These are phyloP conservation scores for Rubia peregrina DNA, from an alignment of 305 asterid genomes.

Conservation along the genomic window DNA sequence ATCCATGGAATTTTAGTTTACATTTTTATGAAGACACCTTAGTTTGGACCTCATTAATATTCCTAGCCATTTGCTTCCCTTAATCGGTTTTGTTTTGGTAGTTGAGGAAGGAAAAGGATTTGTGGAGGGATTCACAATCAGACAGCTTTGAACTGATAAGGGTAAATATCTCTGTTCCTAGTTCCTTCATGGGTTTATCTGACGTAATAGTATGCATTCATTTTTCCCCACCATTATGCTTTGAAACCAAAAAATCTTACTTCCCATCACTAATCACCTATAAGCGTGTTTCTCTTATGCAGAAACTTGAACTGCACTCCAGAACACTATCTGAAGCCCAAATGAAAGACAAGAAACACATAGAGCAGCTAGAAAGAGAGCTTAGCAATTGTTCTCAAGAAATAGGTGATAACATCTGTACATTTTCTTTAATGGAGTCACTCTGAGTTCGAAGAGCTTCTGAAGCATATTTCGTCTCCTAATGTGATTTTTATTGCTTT, in stretches of 20 bases:
- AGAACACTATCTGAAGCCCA: conserved; percentile 52
- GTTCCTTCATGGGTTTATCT: conserved; percentile 7
- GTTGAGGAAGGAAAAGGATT: conserved; percentile 70
- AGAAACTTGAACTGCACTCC: conserved; percentile 68
- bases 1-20: neutral
- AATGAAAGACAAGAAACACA: conserved; percentile 62
- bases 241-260: neutral
- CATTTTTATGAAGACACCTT: neutral
- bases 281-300: conserved; percentile 23
- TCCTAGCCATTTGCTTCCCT: neutral
- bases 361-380: conserved; percentile 74
- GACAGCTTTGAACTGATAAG: conserved; percentile 66
- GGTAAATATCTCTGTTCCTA: conserved; percentile 34
- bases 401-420: conserved; percentile 52
- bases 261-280: neutral
- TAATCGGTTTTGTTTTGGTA: conserved; percentile 28
- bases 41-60: neutral
- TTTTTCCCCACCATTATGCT: neutral
- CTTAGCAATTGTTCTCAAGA: conserved; percentile 66
- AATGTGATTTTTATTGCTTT: neutral
- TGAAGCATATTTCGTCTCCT: neutral
- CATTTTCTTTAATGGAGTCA: neutral
- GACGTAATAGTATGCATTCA: neutral
- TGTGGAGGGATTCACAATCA: conserved; percentile 60
- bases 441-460: conserved; percentile 3